Base-by-base conservation (phyloP, 73 alveolate genomes). In the Effrenium voratum region DNA sequence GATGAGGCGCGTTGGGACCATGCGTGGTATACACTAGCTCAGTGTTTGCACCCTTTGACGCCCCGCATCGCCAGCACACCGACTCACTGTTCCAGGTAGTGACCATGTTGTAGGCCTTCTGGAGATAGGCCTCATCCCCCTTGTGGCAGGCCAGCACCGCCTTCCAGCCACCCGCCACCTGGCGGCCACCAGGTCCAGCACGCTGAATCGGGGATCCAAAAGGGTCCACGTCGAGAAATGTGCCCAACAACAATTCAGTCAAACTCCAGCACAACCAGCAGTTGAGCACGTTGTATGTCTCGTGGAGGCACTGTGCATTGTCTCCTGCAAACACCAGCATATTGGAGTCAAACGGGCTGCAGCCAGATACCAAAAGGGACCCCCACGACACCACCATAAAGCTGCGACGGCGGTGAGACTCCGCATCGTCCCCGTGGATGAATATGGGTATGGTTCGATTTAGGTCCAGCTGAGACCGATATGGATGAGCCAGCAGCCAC, bases 51-150 rank as follows among this genome's bases (percentile, higher is more conserved):
- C 45, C 45, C 22, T 72, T 46, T 3, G 91, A 80, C 32, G 91
- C 91, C 45, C 91, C 45, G n/a, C 91, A 80, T 1, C 68, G 68
- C 91, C 91, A 80, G 40, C 91, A 80, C 1, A 80, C 72, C n/a
- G 28, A 72, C 49, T 80, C 91, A 4, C 72, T 46, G 10, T 46
- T 47, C 91, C 91, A 80, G 1, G 73, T 30, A 2, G 47, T 72
- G 28, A 2, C 26, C 91, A 80, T 80, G 72, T 80, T 44, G 47
- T 32, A 80, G 2, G 91, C 91, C 32, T 80, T 80, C 40, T 80
- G 91, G 22, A 80, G 1, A 3, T 1, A 16, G 13, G 45, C 47
- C 49, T 80, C 91, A 26, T 80, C 91, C 72, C 91, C 91, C 0
- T 72, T 68, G 41, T 30, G 46, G 40, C 15, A 34, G 22, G n/a